Conservation (phyloP, 768 basidiomycete species). For the Kwoniella newhampshirensis region DNA sequence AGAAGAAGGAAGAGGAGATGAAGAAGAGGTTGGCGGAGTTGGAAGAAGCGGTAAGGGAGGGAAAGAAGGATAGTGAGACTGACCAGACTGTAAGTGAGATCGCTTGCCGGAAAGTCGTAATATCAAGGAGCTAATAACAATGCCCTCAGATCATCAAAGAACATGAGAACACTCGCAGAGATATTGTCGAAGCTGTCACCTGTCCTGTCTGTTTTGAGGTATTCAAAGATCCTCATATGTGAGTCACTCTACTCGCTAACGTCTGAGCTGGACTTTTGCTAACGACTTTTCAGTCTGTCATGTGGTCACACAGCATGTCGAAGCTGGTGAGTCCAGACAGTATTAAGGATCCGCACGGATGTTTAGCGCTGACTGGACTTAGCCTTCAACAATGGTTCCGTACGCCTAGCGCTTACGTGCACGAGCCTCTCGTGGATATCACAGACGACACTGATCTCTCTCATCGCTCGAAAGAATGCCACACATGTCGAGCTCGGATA, state of each 20-base stretch:
- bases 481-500: conserved; percentile 38
- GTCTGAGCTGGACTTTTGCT: background rate
- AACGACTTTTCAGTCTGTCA: conserved; percentile 17
- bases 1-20: conserved; percentile 7
- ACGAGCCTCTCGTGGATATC: conserved; percentile 15
- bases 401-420: conserved; percentile 26
- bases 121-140: background rate
- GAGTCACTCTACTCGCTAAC: conserved; percentile 6
- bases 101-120: too few relatives aligned
- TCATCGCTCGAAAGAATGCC: conserved; percentile 39
- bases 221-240: conserved; percentile 45
- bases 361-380: conserved; percentile 5
- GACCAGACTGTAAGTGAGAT: conserved; percentile 15
- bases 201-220: conserved; percentile 43
- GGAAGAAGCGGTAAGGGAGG: conserved; percentile 9
- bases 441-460: conserved; percentile 26
- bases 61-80: conserved; percentile 5
- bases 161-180: conserved; percentile 18
- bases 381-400: conserved; percentile 39
- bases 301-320: conserved; percentile 47
- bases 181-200: conserved; percentile 27
- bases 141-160: conserved; percentile 23
- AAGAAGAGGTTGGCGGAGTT: conserved; percentile 12
- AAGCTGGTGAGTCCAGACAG: conserved; percentile 40
- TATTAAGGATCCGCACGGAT: background rate